These are phyloP conservation scores for Fragilariopsis cylindrus DNA, from an alignment of 108 stramenopile species.

Conservation along the genomic window DNA sequence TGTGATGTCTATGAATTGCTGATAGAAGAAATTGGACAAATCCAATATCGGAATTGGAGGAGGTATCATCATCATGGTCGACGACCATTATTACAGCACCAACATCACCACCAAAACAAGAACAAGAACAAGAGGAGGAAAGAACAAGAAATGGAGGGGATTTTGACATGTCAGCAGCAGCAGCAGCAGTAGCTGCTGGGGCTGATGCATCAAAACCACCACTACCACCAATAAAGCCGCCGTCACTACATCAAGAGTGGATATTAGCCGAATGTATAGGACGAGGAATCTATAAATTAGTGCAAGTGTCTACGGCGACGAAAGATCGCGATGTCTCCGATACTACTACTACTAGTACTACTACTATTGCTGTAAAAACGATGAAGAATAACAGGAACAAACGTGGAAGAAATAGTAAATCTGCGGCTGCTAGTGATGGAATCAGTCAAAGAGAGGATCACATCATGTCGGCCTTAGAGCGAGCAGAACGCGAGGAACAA, in stretches of 20 bases:
- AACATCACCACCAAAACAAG: background rate
- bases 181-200: background rate
- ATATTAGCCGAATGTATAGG: slow-evolving; percentile 10
- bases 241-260: slow-evolving; percentile 3
- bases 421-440: background rate
- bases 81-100: background rate
- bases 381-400: slow-evolving; percentile 5
- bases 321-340: background rate
- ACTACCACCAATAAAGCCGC: background rate
- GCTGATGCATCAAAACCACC: background rate
- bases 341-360: background rate
- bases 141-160: background rate
- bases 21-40: slow-evolving; percentile 37
- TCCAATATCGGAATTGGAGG: slow-evolving; percentile 42
- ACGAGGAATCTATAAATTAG: background rate
- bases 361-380: background rate
- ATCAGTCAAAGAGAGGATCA: slow-evolving; percentile 4
- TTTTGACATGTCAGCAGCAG: background rate
- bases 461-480: slow-evolving; percentile 37
- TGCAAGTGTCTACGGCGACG: background rate
- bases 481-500: slow-evolving; percentile 60
- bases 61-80: background rate
- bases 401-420: slow-evolving; percentile 10
- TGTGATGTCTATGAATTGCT: slow-evolving; percentile 36
- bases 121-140: slow-evolving; percentile 25